These are phyloP conservation scores for Tillandsia fasciculata DNA, from an alignment of 176 grass and related monocot species.

Conservation along the genomic window DNA sequence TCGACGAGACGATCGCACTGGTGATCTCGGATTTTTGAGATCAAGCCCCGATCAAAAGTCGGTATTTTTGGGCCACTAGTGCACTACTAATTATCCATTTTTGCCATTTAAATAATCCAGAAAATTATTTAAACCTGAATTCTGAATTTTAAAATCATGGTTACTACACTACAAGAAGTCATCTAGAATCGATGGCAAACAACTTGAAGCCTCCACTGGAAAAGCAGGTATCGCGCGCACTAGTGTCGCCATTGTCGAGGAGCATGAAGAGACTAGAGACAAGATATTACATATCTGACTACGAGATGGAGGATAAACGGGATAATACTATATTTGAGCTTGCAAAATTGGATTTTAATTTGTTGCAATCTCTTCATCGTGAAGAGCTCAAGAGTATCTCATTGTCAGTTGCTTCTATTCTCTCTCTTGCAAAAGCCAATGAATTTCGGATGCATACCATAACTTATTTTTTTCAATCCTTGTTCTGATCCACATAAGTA, in stretches of 20 bases:
- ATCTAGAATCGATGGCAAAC: not conserved
- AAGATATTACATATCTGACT: slow-evolving; percentile 24
- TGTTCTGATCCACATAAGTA: too few species aligned
- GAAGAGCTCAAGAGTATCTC: slow-evolving; percentile 20
- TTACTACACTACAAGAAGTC: too few species aligned
- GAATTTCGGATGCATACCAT: too few species aligned
- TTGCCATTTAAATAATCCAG: too few species aligned
- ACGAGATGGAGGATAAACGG: not conserved
- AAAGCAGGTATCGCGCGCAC: slow-evolving; percentile 14
- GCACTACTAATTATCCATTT: too few species aligned
- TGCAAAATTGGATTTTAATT: slow-evolving; percentile 31
- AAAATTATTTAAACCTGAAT: too few species aligned
- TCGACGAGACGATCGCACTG: too few species aligned
- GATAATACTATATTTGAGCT: slow-evolving; percentile 11
- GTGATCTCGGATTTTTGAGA: too few species aligned
- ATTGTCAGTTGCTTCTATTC: slow-evolving; percentile 13
- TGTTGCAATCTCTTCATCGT: slow-evolving; percentile 26
- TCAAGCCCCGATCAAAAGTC: too few species aligned
- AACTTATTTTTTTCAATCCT: too few species aligned
- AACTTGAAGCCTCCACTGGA: not conserved
- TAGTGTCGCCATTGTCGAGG: slow-evolving; percentile 23
- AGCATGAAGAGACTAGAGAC: slow-evolving; percentile 13
- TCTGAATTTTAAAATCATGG: too few species aligned
- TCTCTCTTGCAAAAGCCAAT: not conserved
- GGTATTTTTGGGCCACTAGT: too few species aligned